A percentile compares a stretch with the other conserved stretches of the same genome.
Conservation (phyloP, 805 yeast species). For the Candida odintsovae region DNA sequence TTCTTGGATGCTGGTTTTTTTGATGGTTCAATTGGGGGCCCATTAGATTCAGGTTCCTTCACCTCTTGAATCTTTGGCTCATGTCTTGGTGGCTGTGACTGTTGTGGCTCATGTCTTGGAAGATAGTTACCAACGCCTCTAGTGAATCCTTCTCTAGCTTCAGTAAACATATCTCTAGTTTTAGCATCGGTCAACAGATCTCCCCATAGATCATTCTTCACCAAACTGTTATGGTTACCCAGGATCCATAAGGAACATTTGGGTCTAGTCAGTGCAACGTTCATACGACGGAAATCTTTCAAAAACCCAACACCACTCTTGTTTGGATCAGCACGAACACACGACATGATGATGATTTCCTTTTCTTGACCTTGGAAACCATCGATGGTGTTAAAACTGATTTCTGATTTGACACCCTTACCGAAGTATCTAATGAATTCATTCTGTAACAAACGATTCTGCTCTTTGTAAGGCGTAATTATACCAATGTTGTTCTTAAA, state of each 20-base stretch:
- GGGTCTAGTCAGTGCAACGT: conserved; percentile 95
- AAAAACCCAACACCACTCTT: conserved; percentile 72
- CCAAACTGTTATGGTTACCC: conserved; percentile 69
- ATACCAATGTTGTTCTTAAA: conserved; percentile 78
- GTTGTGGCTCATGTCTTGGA: not conserved
- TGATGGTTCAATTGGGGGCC: not conserved
- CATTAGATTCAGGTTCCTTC: not conserved
- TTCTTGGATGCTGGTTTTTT: not conserved
- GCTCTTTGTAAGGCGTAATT: conserved; percentile 94
- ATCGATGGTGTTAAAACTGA: conserved; percentile 93
- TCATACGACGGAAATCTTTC: conserved; percentile 90
- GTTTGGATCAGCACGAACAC: conserved; percentile 81
- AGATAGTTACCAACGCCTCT: not conserved
- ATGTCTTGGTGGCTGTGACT: not conserved
- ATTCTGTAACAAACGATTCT: conserved; percentile 53
- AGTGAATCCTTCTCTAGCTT: conserved; percentile 17
- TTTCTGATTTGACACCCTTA: conserved; percentile 47
- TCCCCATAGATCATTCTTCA: conserved; percentile 66
- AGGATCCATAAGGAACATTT: conserved; percentile 87
- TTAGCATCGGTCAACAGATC: conserved; percentile 62
- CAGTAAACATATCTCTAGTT: conserved; percentile 29
- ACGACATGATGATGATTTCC: conserved; percentile 87
- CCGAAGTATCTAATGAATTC: conserved; percentile 61
- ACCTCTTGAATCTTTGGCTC: not conserved
- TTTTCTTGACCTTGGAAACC: conserved; percentile 99